Conservation (phyloP, 371 early-diverging fungal genomes). For the Zopfochytrium polystomum region DNA sequence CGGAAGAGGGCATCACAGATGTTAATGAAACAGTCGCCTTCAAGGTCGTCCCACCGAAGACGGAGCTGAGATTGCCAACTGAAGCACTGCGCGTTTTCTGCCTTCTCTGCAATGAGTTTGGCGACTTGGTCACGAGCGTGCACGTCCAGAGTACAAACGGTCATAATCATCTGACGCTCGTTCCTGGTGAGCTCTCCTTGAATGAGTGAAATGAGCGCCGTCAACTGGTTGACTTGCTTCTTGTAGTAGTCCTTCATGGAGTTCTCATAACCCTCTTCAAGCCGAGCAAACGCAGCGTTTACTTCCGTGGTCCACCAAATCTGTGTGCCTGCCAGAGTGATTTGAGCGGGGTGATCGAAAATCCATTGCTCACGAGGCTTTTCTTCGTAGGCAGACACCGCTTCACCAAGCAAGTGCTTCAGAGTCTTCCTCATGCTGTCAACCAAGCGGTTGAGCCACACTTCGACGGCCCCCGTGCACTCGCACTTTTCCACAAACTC, state of each 20-base stretch:
- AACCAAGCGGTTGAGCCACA: slow-evolving; percentile 59
- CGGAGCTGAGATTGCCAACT: slow-evolving; percentile 64
- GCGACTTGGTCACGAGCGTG: slow-evolving; percentile 66
- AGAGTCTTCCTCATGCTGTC: slow-evolving; percentile 55
- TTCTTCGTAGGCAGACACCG: slow-evolving; percentile 59
- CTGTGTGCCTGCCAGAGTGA: slow-evolving; percentile 60
- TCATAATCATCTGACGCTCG: slow-evolving; percentile 65
- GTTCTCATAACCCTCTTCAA: slow-evolving; percentile 67
- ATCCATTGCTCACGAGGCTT: slow-evolving; percentile 69
- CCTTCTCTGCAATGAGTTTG: slow-evolving; percentile 63
- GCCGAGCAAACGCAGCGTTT: slow-evolving; percentile 55
- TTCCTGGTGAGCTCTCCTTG: slow-evolving; percentile 54
- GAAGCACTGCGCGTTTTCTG: slow-evolving; percentile 62
- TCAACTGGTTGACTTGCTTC: slow-evolving; percentile 62
- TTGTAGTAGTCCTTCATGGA: slow-evolving; percentile 65
- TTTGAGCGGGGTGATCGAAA: slow-evolving; percentile 62
- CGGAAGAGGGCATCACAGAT: slow-evolving; percentile 63
- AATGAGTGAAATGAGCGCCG: slow-evolving; percentile 56
- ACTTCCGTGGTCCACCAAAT: slow-evolving; percentile 70
- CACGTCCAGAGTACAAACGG: slow-evolving; percentile 63
- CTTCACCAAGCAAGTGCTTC: slow-evolving; percentile 49
- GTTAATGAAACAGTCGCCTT: slow-evolving; percentile 58
- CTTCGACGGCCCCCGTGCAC: slow-evolving; percentile 61
- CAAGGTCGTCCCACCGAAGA: slow-evolving; percentile 58
- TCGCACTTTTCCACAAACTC: slow-evolving; percentile 51